Conservation (phyloP, 2,329 filamentous ascomycete species). For the Cladosporium sp. region DNA sequence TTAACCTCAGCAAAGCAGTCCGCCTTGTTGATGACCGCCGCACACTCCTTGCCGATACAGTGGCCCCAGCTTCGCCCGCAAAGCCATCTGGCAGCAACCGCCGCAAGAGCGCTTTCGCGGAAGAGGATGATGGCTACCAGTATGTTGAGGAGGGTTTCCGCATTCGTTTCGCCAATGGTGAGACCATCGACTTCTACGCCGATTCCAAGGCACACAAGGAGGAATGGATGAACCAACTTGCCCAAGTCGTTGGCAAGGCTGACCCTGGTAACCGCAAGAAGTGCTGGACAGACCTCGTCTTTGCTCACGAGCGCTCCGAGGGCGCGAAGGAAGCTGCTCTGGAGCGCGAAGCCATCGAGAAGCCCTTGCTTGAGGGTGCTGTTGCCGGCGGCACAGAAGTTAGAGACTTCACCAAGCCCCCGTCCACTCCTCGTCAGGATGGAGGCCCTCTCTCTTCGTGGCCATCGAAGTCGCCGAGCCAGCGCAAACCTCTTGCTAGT, state of each 20-base stretch:
- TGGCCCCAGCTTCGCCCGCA: constrained; percentile 61
- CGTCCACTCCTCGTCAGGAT: background rate
- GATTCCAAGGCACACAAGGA: constrained; percentile 85
- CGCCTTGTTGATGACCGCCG: constrained; percentile 91
- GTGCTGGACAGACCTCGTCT: constrained; percentile 57
- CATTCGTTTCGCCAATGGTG: constrained; percentile 95
- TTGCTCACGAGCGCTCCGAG: constrained; percentile 39
- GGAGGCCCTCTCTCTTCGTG: background rate
- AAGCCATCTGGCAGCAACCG: constrained; percentile 50
- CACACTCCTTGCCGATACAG: constrained; percentile 74
- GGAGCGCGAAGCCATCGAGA: constrained; percentile 8
- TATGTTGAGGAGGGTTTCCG: constrained; percentile 99
- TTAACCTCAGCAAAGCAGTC: constrained; percentile 89
- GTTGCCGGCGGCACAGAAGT: constrained; percentile 16
- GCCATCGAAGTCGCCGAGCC: constrained; percentile 13
- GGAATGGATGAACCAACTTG: constrained; percentile 86
- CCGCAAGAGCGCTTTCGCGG: constrained; percentile 90
- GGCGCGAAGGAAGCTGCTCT: constrained; percentile 1
- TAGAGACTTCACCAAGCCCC: constrained; percentile 27
- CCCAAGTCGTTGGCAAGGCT: constrained; percentile 62
- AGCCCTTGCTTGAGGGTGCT: constrained; percentile 6
- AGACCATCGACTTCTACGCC: constrained; percentile 97
- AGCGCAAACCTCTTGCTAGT: constrained; percentile 19
- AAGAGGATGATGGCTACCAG: constrained; percentile 99
- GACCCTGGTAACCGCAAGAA: constrained; percentile 45